Evolutionary conservation across 306 rosid genomes (phyloP), one percentile per base, ranked within the genome.

Genomic region (Rosa chinensis): DNA sequence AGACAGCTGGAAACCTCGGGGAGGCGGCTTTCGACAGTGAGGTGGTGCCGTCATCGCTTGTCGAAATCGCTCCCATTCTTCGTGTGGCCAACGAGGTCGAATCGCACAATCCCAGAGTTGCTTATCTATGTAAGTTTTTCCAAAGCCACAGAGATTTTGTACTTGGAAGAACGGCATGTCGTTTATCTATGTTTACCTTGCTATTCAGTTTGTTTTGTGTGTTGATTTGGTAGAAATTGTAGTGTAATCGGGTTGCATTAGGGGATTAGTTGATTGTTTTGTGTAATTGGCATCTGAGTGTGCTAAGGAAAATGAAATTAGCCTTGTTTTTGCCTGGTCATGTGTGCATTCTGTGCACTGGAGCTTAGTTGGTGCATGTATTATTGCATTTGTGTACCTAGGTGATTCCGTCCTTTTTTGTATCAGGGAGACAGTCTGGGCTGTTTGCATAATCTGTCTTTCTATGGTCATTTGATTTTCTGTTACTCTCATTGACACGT

Each of bases 81-180:
- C 98, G 99, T 21, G 98, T 95, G 75, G 99, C 99, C 69, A 95
- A 95, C 87, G 99, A 95, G 85, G 98, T 95, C 1, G 99, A 95
- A 78, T 77, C 93, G 76, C 87, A 93, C 76, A 95, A 95, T 80
- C 94, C 98, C 11, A 91, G 99, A 80, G 99, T 95, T 70, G 95
- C 99, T 75, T 95, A 95, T 90, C 92, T 95, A 75, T 95, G 99
- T 95, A 84, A 90, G 97, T 28, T 21, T 17, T 84, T 58, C 74
- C 21, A 0, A 47, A 17, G 64, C 25, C 17, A 1, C 10, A 7
- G 62, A n/a, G 12, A 3, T 59, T 10, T 61, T 83, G 40, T 47
- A 47, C 62, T 44, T 20, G 16, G 1, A 64, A 20, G 3, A 25
- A 28, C 20, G 39, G 40, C 67, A 1, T 67, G 62, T 72, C 12